phyloP scores from a whole-genome alignment of 2,329 filamentous ascomycete genomes.

The Aureobasidium sp. region DNA sequence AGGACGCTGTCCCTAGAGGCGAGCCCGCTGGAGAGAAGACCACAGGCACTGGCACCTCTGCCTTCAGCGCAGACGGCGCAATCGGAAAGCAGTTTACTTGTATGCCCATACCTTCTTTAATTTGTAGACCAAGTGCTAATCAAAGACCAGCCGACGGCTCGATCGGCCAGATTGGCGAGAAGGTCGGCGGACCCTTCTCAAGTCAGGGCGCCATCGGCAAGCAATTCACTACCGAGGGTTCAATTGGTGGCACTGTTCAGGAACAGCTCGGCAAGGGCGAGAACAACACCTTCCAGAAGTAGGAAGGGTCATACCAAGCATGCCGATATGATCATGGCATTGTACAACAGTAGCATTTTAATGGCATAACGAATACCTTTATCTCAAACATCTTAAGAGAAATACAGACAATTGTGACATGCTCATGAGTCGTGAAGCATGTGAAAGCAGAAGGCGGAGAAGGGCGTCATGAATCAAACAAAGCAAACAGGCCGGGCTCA shows the following conservation, averaged over 20 bases:
- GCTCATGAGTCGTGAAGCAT: not conserved
- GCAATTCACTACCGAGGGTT: constrained; percentile 21
- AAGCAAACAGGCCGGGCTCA: not conserved
- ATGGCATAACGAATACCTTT: not conserved
- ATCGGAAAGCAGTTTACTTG: constrained; percentile 32
- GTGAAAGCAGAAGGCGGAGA: not conserved
- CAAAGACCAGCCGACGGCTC: constrained; percentile 19
- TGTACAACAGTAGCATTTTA: not conserved
- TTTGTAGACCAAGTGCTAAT: not conserved
- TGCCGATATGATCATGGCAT: constrained; percentile 11
- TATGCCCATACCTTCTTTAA: not conserved
- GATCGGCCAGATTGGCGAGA: constrained; percentile 32
- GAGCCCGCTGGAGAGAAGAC: constrained; percentile 23
- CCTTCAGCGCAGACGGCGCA: constrained; percentile 28
- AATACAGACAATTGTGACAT: too few species aligned
- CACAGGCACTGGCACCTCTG: constrained; percentile 20
- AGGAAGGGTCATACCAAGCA: not conserved
- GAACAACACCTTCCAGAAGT: constrained; percentile 18
- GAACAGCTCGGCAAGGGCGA: constrained; percentile 28
- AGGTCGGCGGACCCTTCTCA: constrained; percentile 33
- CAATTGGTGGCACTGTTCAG: constrained; percentile 33
- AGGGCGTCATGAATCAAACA: constrained; percentile 3
- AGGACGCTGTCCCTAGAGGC: constrained; percentile 21
- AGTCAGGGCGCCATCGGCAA: constrained; percentile 30
- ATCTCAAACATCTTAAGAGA: not conserved